These are phyloP conservation scores for Tetraselmis chui DNA, from an alignment of 139 green algal genomes.

Conservation along the genomic window DNA sequence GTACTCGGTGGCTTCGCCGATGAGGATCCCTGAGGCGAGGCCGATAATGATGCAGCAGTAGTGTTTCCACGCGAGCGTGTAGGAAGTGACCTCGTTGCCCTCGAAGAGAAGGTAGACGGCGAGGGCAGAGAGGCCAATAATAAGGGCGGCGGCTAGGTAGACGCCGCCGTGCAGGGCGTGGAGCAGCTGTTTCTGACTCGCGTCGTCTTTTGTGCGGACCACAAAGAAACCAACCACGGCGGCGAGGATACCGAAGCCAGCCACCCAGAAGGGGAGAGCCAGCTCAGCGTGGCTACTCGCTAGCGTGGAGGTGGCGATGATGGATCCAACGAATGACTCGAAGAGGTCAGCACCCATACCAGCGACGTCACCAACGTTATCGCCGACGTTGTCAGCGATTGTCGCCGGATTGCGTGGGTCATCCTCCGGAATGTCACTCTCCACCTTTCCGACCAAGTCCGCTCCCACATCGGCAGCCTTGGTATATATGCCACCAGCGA, in stretches of 20 bases:
- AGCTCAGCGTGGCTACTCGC: constrained; percentile 27
- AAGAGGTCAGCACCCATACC: constrained; percentile 63
- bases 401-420: constrained; percentile 66
- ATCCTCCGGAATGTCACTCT: constrained; percentile 69
- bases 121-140: constrained; percentile 34
- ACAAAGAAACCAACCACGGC: constrained; percentile 38
- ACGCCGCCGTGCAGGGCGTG: constrained; percentile 30
- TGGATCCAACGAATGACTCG: constrained; percentile 40
- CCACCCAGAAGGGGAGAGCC: constrained; percentile 42
- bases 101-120: constrained; percentile 30
- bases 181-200: constrained; percentile 33
- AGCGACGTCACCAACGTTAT: constrained; percentile 67
- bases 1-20: constrained; percentile 39
- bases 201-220: constrained; percentile 36
- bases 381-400: constrained; percentile 62
- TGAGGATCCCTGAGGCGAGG: constrained; percentile 29
- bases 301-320: constrained; percentile 32
- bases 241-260: constrained; percentile 36
- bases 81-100: constrained; percentile 12
- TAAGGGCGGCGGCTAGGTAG: constrained; percentile 36
- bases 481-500: constrained; percentile 70
- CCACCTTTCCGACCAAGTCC: constrained; percentile 72
- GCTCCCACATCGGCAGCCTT: constrained; percentile 71
- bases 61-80: constrained; percentile 14
- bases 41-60: constrained; percentile 37